Percentiles rank a stretch among this genome's conserved stretches.
Conservation (phyloP, 2,329 filamentous ascomycete genomes). For the Arthrocladium fulminans region DNA sequence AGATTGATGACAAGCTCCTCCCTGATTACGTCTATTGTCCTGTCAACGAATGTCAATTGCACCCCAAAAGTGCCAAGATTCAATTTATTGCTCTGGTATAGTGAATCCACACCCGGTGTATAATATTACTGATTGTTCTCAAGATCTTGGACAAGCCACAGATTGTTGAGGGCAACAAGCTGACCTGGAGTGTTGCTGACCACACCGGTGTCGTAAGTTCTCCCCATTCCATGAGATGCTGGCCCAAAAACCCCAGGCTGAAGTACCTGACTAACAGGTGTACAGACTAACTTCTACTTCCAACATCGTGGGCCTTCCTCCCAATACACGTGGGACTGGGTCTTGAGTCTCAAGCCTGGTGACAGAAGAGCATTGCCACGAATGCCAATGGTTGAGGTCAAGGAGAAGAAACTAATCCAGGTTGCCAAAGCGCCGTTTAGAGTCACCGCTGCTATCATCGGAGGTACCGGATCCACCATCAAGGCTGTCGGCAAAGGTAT, state of each 20-base stretch:
- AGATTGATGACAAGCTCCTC: conserved; percentile 14
- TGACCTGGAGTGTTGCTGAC: conserved; percentile 20
- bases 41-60: conserved; percentile 12
- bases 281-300: conserved; percentile 23
- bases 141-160: conserved; percentile 15
- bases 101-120: neutral
- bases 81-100: conserved; percentile 17
- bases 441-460: conserved; percentile 11
- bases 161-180: conserved; percentile 10
- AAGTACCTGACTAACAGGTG: neutral
- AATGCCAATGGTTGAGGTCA: conserved; percentile 18
- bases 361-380: conserved; percentile 18
- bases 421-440: conserved; percentile 19
- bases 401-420: conserved; percentile 13
- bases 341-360: conserved; percentile 16
- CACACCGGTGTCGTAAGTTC: conserved; percentile 18
- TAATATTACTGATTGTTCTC: neutral
- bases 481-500: conserved; percentile 15
- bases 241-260: neutral
- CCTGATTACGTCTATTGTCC: conserved; percentile 19
- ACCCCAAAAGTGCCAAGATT: conserved; percentile 18
- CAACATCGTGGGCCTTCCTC: conserved; percentile 16
- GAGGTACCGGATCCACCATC: conserved; percentile 12
- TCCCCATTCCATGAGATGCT: neutral
- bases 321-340: conserved; percentile 23